These are phyloP conservation scores for Trametes villosa DNA, from an alignment of 768 basidiomycete species.

Conservation along the genomic window DNA sequence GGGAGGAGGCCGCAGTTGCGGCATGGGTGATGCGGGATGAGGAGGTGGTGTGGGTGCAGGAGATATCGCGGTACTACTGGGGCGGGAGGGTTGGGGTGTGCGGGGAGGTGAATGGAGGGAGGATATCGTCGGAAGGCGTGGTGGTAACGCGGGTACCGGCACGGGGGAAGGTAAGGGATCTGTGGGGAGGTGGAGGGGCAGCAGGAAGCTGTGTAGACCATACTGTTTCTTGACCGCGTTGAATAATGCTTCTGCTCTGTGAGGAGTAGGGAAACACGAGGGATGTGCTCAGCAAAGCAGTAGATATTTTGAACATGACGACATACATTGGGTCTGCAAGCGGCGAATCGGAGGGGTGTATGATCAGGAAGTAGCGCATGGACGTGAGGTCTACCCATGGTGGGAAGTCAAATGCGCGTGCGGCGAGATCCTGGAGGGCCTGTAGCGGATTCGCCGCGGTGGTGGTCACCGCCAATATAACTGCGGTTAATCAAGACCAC, in stretches of 20 bases:
- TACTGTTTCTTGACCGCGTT: slow-evolving; percentile 90
- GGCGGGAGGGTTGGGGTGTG: slow-evolving; percentile 24
- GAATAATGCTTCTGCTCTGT: slow-evolving; percentile 79
- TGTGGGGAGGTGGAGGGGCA: slow-evolving; percentile 63
- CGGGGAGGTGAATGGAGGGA: slow-evolving; percentile 38
- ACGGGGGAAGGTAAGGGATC: slow-evolving; percentile 64
- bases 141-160: slow-evolving; percentile 65
- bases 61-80: neutral
- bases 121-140: slow-evolving; percentile 63
- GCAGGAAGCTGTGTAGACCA: slow-evolving; percentile 76
- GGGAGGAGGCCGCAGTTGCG: slow-evolving; percentile 16
- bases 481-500: too few relatives aligned
- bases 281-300: too few relatives aligned
- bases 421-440: slow-evolving; percentile 74
- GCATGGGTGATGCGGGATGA: slow-evolving; percentile 27
- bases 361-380: slow-evolving; percentile 74
- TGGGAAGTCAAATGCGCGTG: slow-evolving; percentile 68
- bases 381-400: slow-evolving; percentile 79
- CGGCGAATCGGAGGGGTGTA: slow-evolving; percentile 71
- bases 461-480: slow-evolving; percentile 82
- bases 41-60: slow-evolving; percentile 17
- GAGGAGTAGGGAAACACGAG: too few relatives aligned
- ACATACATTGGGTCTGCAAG: slow-evolving; percentile 83
- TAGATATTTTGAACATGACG: neutral
- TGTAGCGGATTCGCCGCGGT: slow-evolving; percentile 82